phyloP scores from a whole-genome alignment of 2,329 filamentous ascomycete genomes.

The Alternaria atra region DNA sequence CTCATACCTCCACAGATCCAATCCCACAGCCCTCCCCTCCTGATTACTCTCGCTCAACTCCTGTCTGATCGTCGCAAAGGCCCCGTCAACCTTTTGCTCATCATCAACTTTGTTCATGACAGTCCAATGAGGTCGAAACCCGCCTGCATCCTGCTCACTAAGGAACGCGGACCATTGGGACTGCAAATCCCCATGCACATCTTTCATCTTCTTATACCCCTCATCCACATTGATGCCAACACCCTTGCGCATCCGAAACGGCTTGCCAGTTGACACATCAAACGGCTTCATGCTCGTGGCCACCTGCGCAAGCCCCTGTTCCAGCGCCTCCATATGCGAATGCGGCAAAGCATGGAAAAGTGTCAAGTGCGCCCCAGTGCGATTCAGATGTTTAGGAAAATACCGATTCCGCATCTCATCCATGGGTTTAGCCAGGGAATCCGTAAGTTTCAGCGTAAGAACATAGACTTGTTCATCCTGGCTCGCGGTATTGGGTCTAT shows the following conservation, averaged over 20 bases:
- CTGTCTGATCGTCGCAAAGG: slow-evolving; percentile 48
- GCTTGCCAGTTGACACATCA: slow-evolving; percentile 48
- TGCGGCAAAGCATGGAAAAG: slow-evolving; percentile 58
- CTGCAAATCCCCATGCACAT: slow-evolving; percentile 49
- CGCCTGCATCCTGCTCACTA: slow-evolving; percentile 55
- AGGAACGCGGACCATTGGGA: slow-evolving; percentile 51
- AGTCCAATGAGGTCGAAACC: slow-evolving; percentile 55
- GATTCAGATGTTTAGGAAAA: slow-evolving; percentile 56
- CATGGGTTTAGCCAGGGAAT: slow-evolving; percentile 51
- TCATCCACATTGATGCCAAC: slow-evolving; percentile 50
- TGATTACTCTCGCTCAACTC: slow-evolving; percentile 43
- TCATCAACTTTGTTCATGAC: slow-evolving; percentile 59
- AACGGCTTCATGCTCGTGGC: slow-evolving; percentile 47
- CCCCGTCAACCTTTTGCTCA: slow-evolving; percentile 47
- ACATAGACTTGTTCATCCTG: slow-evolving; percentile 53
- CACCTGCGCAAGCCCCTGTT: slow-evolving; percentile 43
- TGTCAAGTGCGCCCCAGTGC: slow-evolving; percentile 55
- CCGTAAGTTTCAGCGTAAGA: slow-evolving; percentile 54
- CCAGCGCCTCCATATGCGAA: slow-evolving; percentile 49
- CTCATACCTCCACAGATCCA: slow-evolving; percentile 56
- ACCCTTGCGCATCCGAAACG: slow-evolving; percentile 54
- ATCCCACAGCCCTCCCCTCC: slow-evolving; percentile 49
- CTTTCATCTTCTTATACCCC: slow-evolving; percentile 44
- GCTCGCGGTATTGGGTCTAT: slow-evolving; percentile 43
- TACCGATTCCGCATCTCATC: slow-evolving; percentile 52